Conservation (phyloP, 2,329 filamentous ascomycete species). For the Fusarium sp. region DNA sequence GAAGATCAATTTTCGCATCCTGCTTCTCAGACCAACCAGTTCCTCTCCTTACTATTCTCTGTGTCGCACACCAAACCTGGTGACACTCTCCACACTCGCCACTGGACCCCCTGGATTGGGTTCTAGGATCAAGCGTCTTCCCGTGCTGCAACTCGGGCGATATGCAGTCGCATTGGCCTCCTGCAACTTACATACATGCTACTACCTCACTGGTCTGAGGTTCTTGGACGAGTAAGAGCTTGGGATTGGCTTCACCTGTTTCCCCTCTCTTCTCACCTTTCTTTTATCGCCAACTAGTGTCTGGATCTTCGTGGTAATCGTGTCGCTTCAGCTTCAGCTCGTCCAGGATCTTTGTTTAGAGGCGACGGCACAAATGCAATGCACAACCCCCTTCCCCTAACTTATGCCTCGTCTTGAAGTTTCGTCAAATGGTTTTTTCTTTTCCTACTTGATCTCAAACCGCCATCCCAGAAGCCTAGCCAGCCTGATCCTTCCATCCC, state of each 20-base stretch:
- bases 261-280: conserved; percentile 16
- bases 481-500: conserved; percentile 14
- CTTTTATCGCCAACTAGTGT: conserved; percentile 19
- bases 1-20: conserved; percentile 1
- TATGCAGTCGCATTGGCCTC: conserved; percentile 29
- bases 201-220: conserved; percentile 23
- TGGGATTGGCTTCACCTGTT: conserved; percentile 4
- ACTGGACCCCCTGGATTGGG: conserved; percentile 17
- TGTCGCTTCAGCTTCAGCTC: conserved; percentile 13
- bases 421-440: conserved; percentile 3
- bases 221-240: conserved; percentile 13
- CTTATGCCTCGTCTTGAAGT: background rate
- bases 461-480: conserved; percentile 11
- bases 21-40: conserved; percentile 10
- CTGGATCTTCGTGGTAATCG: conserved; percentile 11
- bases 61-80: conserved; percentile 22
- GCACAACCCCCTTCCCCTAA: conserved; percentile 2
- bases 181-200: conserved; percentile 9
- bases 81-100: conserved; percentile 17
- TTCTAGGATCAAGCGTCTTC: conserved; percentile 7
- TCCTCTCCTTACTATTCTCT: background rate
- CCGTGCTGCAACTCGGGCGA: conserved; percentile 12
- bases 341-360: background rate
- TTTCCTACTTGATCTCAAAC: conserved; percentile 5
- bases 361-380: background rate